These are phyloP conservation scores for Tribonema minus DNA, from an alignment of 108 stramenopile species.

Conservation along the genomic window DNA sequence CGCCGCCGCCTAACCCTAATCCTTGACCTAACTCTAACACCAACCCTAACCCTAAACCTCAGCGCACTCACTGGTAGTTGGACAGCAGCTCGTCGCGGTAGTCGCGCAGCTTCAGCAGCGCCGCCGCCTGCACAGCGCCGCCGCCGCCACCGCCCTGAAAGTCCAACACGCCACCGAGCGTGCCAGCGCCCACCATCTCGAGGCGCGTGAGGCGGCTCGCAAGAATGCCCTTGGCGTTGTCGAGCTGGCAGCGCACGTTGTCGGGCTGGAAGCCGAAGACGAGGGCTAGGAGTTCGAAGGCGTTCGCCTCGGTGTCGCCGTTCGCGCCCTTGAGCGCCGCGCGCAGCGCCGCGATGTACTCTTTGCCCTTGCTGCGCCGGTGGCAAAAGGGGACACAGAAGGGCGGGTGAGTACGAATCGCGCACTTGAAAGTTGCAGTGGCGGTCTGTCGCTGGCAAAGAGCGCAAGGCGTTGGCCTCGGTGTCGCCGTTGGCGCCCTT, in stretches of 20 bases:
- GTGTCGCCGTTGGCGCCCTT: neutral
- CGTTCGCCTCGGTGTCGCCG: constrained; percentile 13
- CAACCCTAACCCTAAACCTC: too few species aligned
- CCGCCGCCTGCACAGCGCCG: too few species aligned
- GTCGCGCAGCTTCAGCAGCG: neutral
- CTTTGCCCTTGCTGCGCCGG: too few species aligned
- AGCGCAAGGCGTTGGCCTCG: constrained; percentile 8
- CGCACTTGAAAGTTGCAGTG: too few species aligned
- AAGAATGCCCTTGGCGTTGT: constrained; percentile 27
- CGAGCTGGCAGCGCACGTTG: constrained; percentile 26
- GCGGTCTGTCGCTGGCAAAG: too few species aligned
- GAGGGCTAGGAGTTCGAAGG: constrained; percentile 16
- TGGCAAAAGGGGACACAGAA: too few species aligned
- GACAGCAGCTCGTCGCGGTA: constrained; percentile 19
- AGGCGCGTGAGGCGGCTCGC: constrained; percentile 20
- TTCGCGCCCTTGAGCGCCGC: too few species aligned
- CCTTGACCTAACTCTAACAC: too few species aligned
- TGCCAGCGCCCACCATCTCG: neutral
- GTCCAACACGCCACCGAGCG: neutral
- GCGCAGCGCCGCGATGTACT: too few species aligned
- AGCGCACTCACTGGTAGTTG: constrained; percentile 37
- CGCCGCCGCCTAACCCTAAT: too few species aligned
- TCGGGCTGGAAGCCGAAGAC: constrained; percentile 32
- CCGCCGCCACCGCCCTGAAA: neutral
- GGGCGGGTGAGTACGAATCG: too few species aligned